Evolutionary conservation across 2,329 filamentous ascomycete genomes (phyloP).

Genomic region (Ustulina deusta): DNA sequence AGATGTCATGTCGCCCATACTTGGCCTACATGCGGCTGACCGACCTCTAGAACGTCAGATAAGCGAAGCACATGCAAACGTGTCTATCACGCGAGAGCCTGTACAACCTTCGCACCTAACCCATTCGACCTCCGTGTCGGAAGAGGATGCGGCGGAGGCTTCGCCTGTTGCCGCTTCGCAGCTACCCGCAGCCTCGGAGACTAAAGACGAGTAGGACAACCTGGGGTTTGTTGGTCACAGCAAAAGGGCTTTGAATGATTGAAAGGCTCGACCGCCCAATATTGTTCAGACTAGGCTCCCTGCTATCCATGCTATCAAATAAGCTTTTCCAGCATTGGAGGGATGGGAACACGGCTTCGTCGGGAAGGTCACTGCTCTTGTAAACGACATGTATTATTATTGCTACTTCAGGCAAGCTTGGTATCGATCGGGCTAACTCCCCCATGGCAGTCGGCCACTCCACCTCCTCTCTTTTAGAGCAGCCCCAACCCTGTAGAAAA

Average conservation of each 20-base stretch:
- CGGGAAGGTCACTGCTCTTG: background rate
- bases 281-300: background rate
- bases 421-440: background rate
- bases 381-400: constrained; percentile 31
- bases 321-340: background rate
- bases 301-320: constrained; percentile 1
- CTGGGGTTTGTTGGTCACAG: background rate
- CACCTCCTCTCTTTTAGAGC: background rate
- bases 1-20: constrained; percentile 2
- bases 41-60: constrained; percentile 63
- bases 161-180: constrained; percentile 35
- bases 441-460: background rate
- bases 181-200: constrained; percentile 36
- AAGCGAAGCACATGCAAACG: constrained; percentile 55
- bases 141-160: constrained; percentile 50
- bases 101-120: constrained; percentile 62
- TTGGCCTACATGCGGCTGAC: constrained; percentile 32
- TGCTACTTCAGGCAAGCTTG: constrained; percentile 10
- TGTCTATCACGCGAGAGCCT: constrained; percentile 59
- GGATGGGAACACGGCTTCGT: background rate
- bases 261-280: background rate
- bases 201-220: constrained; percentile 44
- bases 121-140: constrained; percentile 60
- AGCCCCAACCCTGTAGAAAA: too few relatives aligned
- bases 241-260: background rate